Evolutionary conservation across 768 basidiomycete species (phyloP).

Genomic region (Boletus subcaerulescens): DNA sequence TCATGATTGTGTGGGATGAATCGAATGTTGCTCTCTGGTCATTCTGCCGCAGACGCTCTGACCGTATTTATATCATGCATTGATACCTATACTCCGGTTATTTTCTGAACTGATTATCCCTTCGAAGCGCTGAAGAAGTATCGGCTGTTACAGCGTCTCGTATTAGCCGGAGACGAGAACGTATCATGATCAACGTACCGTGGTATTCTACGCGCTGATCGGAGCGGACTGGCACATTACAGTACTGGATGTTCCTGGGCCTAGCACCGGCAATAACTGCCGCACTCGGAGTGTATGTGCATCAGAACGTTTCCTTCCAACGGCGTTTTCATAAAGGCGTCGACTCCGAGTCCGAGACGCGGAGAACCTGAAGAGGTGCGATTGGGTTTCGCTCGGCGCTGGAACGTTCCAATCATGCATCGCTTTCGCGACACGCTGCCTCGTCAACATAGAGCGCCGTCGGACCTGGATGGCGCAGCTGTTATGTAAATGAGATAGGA

Average conservation of each 20-base stretch:
- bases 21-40: neutral
- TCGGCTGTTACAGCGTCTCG: neutral
- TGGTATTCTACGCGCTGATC: too few species aligned
- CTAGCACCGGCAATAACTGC: too few species aligned
- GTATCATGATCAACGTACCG: too few species aligned
- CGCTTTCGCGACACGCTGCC: neutral
- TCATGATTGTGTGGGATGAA: constrained; percentile 14
- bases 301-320: neutral
- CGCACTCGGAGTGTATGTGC: too few species aligned
- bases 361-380: neutral
- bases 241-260: too few species aligned
- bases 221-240: too few species aligned
- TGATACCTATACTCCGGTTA: neutral
- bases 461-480: neutral
- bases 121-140: neutral
- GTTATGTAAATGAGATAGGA: neutral
- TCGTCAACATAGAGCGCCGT: neutral
- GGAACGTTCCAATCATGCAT: neutral
- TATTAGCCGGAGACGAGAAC: neutral
- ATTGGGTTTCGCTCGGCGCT: neutral
- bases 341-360: neutral
- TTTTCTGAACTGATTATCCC: neutral
- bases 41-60: neutral
- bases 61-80: neutral
- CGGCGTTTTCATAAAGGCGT: too few species aligned